phyloP scores from a whole-genome alignment of 176 grass and related monocot genomes.

The Cenchrus americanus region DNA sequence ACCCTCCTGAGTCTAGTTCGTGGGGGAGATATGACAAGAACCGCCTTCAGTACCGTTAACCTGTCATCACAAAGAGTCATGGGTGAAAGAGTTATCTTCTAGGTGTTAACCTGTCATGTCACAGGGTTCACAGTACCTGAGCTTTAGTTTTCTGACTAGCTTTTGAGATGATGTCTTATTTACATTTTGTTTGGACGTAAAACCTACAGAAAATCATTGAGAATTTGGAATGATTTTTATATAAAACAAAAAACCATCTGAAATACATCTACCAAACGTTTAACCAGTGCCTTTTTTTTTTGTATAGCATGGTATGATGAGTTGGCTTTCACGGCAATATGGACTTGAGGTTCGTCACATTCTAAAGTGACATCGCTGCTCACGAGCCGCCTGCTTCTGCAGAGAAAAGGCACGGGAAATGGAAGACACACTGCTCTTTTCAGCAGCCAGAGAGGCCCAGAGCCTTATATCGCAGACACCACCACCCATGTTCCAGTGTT shows the following conservation, averaged over 20 bases:
- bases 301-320: not conserved
- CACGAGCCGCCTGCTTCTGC: not conserved
- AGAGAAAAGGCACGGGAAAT: not conserved
- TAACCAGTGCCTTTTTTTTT: not conserved
- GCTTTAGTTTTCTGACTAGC: not conserved
- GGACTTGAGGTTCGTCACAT: not conserved
- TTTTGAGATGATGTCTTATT: too few species aligned
- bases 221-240: not conserved
- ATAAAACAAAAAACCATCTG: not conserved
- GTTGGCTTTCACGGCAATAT: too few species aligned
- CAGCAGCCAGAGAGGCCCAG: not conserved
- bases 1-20: conserved; percentile 55
- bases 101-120: conserved; percentile 42
- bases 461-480: not conserved
- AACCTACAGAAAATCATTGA: not conserved
- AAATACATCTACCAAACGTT: not conserved
- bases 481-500: not conserved
- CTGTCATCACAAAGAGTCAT: not conserved
- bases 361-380: not conserved
- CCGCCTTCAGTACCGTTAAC: conserved; percentile 59
- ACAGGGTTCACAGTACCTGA: conserved; percentile 42
- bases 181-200: too few species aligned
- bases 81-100: conserved; percentile 41
- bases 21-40: conserved; percentile 59
- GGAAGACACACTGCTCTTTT: not conserved